phyloP scores from a whole-genome alignment of 345 rosid species.

The Gossypium longicalyx region DNA sequence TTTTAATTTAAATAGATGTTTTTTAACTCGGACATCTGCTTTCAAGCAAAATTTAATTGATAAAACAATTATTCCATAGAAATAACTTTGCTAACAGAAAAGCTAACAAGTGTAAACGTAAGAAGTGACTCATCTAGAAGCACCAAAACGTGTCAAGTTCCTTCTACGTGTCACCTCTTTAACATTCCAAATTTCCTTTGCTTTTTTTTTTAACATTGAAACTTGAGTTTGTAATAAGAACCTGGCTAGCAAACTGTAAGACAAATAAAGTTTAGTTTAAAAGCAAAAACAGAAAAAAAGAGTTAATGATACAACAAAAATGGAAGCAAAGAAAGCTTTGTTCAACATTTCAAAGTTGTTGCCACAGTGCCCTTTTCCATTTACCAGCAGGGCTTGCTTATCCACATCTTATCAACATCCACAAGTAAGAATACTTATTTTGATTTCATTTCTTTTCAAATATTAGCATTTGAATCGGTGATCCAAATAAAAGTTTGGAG shows the following conservation, averaged over 20 bases:
- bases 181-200: neutral
- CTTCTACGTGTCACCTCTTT: neutral
- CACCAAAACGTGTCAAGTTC: neutral
- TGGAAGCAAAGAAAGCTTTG: slow-evolving; percentile 24
- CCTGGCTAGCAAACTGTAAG: too few relatives aligned
- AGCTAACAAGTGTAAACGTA: too few relatives aligned
- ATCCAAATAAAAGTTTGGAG: too few relatives aligned
- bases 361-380: neutral
- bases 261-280: neutral
- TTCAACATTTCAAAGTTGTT: slow-evolving; percentile 16
- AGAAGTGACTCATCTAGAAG: neutral
- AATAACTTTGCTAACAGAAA: too few relatives aligned
- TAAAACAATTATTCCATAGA: too few relatives aligned
- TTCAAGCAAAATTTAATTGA: too few relatives aligned
- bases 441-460: too few relatives aligned
- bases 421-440: slow-evolving; percentile 10
- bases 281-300: too few relatives aligned
- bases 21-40: too few relatives aligned
- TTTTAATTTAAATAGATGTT: too few relatives aligned
- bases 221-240: neutral
- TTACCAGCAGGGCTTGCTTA: slow-evolving; percentile 9
- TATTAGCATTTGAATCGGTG: too few relatives aligned
- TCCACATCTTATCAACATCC: slow-evolving; percentile 25
- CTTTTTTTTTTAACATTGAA: neutral
- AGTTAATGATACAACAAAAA: neutral